A percentile compares a stretch with the other conserved stretches of the same genome.
Evolutionary conservation across 1,284 basidiomycete genomes (phyloP).

Genomic region (Malassezia furfur): DNA sequence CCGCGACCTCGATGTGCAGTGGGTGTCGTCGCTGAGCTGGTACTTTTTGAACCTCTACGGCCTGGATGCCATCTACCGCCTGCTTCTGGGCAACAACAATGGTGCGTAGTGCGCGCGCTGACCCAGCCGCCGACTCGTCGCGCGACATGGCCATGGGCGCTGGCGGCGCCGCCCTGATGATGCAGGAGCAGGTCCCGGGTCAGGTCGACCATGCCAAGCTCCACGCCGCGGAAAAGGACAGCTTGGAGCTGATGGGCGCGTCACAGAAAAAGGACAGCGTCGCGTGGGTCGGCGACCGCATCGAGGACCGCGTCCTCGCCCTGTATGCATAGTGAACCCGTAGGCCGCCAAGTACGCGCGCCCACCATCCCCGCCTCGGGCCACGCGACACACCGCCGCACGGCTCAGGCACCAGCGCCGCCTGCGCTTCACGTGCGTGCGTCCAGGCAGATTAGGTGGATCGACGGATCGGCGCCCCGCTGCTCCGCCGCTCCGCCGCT

Average conservation of each 20-base stretch:
- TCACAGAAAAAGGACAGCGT: conserved; percentile 13
- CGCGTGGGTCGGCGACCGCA: conserved; percentile 43
- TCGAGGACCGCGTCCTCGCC: conserved; percentile 40
- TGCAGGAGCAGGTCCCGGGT: conserved; percentile 24
- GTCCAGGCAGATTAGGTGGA: too few species aligned
- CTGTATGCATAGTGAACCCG: conserved; percentile 21
- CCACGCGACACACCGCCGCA: too few species aligned
- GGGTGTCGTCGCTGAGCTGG: conserved; percentile 98
- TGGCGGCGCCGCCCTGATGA: conserved; percentile 26
- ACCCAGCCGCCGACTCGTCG: conserved; percentile 44
- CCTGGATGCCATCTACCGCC: conserved; percentile 83
- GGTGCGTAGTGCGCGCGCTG: conserved; percentile 53
- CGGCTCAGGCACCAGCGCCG: too few species aligned
- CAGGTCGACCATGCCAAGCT: conserved; percentile 75
- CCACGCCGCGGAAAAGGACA: conserved; percentile 84
- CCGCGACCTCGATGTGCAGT: conserved; percentile 91
- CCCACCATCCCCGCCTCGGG: too few species aligned
- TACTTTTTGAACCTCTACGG: conserved; percentile 99
- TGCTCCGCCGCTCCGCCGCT: neutral
- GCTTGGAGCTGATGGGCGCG: conserved; percentile 73
- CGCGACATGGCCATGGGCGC: conserved; percentile 42
- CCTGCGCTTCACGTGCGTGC: too few species aligned
- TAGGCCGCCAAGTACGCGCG: too few species aligned
- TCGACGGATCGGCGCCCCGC: neutral
- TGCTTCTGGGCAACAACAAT: conserved; percentile 83